Evolutionary conservation across 192 early-diverging fungal genomes (phyloP), one percentile per base, ranked within the genome.

Genomic region (Gonapodya prolifera): DNA sequence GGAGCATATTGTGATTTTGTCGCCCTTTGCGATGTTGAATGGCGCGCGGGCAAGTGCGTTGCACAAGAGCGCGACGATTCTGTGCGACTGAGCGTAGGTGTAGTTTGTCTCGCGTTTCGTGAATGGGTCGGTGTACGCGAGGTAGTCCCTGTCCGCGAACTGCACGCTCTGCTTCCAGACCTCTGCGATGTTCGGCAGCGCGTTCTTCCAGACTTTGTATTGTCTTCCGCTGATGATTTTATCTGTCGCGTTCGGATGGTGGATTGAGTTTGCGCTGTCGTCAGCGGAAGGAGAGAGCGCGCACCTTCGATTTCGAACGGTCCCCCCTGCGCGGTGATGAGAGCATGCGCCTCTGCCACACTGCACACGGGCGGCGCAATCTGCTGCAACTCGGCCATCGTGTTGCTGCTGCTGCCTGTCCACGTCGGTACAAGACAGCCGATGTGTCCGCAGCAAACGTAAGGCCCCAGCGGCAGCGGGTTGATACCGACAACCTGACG

Each of bases 111-210:
- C 29, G 2, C 29, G 18, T 13, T 73, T 73, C 8, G 71, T 73
- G 71, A 73, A 73, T 18, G 71, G 71, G 31, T 73, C 71, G 2
- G 71, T 73, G 31, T 73, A 73, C 16, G 71, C 29, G 31, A 73
- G 71, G 71, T 73, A 73, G 71, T 73, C 71, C 31, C 71, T 73
- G 18, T 73, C 71, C 18, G 18, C 31, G 32, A 73, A 73, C 28
- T 18, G 28, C 31, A 16, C 29, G 71, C 28, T 30, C 8, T 18
- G 28, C 71, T 73, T 73, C 28, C 18, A 73, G 8, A 73, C 28
- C 31, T 18, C 71, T 8, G 71, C 28, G 31, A 73, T 73, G 71
- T 73, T 73, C 71, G 28, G 18, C 8, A 73, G 71, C 71, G 71
- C 71, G 31, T 73, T 73, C 71, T 73, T 73, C 71, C 71, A 73